These are phyloP conservation scores for Aspergillus fischeri DNA, from an alignment of 2,329 filamentous ascomycete genomes.

Conservation along the genomic window DNA sequence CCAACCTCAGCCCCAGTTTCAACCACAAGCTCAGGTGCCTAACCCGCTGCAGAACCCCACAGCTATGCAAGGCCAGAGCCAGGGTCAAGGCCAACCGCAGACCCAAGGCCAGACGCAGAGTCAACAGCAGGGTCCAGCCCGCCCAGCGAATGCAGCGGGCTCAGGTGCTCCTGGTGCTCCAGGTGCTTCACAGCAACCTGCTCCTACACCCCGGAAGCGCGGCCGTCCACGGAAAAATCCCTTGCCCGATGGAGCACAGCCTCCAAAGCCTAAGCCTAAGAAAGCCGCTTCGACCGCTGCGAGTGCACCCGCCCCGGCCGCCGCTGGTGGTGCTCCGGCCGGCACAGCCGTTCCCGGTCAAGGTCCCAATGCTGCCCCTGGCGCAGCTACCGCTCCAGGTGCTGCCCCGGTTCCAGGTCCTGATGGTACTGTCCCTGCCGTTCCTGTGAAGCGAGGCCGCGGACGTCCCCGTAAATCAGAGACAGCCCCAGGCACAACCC, in stretches of 20 bases:
- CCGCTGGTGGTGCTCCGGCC: background rate
- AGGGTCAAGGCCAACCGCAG: conserved; percentile 10
- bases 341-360: background rate
- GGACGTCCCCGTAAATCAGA: conserved; percentile 24
- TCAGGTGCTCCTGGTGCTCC: conserved; percentile 1
- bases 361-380: background rate
- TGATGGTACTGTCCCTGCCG: conserved; percentile 12
- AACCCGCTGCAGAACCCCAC: background rate
- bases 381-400: background rate
- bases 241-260: conserved; percentile 5
- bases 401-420: conserved; percentile 7
- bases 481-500: conserved; percentile 11
- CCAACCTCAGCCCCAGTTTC: background rate
- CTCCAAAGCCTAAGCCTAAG: conserved; percentile 13
- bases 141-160: conserved; percentile 2
- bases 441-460: conserved; percentile 19
- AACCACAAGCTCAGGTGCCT: background rate
- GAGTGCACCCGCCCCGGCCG: background rate
- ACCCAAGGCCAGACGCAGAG: conserved; percentile 3
- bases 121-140: background rate
- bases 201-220: conserved; percentile 20
- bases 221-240: conserved; percentile 27
- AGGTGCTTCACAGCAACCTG: background rate
- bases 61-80: background rate
- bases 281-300: conserved; percentile 8